Evolutionary conservation across 2,329 filamentous ascomycete species (phyloP), one percentile per base, ranked within the genome.

Genomic region (Fonsecaea multimorphosa): DNA sequence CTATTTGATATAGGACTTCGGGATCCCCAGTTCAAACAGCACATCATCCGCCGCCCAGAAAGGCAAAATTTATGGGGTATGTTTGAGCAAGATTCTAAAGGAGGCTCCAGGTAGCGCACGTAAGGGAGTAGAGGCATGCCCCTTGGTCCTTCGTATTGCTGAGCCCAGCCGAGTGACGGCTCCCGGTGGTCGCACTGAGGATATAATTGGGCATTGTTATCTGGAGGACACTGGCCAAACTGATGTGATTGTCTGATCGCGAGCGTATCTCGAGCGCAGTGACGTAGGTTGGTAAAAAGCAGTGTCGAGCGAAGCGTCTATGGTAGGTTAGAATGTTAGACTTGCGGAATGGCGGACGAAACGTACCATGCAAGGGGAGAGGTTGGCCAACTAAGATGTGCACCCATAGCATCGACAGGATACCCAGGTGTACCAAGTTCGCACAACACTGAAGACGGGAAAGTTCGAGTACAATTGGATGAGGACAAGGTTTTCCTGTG

Each of bases 401-500:
- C 22, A 24, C 44, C 44, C 2, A 49, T 19, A 49, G 32, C 27
- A 54, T 54, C 27, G 4, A 34, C 27, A 31, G 14, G 51, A 31
- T 54, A 9, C 7, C 7, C 44, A 53, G 11, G 22, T 29, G n/a
- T 44, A 31, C 19, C 34, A 19, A 31, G 11, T 7, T 34, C 14
- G 9, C 11, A 34, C 27, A 31, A 11, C 34, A 44, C n/a, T 31
- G n/a, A 32, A 46, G 24, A n/a, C 16, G 27, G n/a, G 2, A 32
- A 32, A 14, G 31, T 19, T 11, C 27, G 12, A 58, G 6, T 19
- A 27, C 38, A 32, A 49, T 8, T 49, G 24, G 56, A 31, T 31
- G 58, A 51, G 22, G 31, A 32, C 46, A 60, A n/a, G 24, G 19
- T 60, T 27, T 51, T 29, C 14, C n/a, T 60, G 40, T 40, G 58